Evolutionary conservation across 2,329 filamentous ascomycete species (phyloP), one percentile per base, ranked within the genome.

Genomic region (Arthrobotrys pseudoclavata): DNA sequence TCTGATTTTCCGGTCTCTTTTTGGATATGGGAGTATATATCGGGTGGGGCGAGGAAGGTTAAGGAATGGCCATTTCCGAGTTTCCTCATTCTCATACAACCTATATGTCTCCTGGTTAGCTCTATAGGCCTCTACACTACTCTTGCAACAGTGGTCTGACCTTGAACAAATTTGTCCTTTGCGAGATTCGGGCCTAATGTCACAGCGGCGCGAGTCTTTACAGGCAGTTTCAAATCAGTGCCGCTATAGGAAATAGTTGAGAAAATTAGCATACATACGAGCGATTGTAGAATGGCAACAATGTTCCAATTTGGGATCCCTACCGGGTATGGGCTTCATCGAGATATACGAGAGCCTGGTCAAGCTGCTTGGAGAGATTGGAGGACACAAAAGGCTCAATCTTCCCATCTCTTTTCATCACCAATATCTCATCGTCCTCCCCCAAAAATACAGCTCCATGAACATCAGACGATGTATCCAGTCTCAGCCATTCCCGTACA

Each of bases 321-420:
- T 91, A 91, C 75, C 91, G 83, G 0, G 91, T 92, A 77, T 94
- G 91, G 0, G 87, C 86, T 74, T 94, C 89, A 64, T 94, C 91
- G 0, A 95, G 84, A 63, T 90, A 94, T 0, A 93, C 85, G 0
- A 92, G 82, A 63, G 91, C 93, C 0, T 77, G 79, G 3, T 89
- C 88, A 0, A 91, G 82, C 3, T 89, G 86, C 0, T 85, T 84
- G 0, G 84, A 83, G 79, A 88, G 92, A 0, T 89, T 86, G 0
- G 91, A 93, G 0, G 84, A 86, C 1, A 87, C 85, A 0, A 94
- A 84, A 0, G 83, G 80, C 42, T 89, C 87, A 0, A 86, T 79
- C 9, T 62, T 77, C 9, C 0, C 82, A 81, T 0, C 86, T 0
- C 86, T 84, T 69, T 88, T 86, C 0, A 90, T 47, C 0, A 91